phyloP scores from a whole-genome alignment of 192 early-diverging fungal species.

The Entomortierella chlamydospora region DNA sequence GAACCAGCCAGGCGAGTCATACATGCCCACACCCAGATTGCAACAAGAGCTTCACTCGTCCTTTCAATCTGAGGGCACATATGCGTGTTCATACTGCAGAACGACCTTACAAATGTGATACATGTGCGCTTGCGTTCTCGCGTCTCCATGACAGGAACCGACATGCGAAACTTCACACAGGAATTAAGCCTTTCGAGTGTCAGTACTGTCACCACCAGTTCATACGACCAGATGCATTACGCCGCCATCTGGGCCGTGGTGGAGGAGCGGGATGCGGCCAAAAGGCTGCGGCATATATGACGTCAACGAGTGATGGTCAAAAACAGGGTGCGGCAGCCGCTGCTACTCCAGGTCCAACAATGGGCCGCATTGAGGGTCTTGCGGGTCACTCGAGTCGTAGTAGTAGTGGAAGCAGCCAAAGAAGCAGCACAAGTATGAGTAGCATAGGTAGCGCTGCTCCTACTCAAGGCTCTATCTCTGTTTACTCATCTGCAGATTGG shows the following conservation, averaged over 20 bases:
- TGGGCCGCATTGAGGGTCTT: neutral
- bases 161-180: slow-evolving; percentile 81
- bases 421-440: slow-evolving; percentile 35
- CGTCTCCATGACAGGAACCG: slow-evolving; percentile 90
- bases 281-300: slow-evolving; percentile 33
- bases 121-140: slow-evolving; percentile 81
- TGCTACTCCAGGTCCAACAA: neutral
- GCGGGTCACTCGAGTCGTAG: slow-evolving; percentile 30
- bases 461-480: neutral
- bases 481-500: slow-evolving; percentile 17
- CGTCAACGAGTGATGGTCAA: neutral
- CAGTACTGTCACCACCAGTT: slow-evolving; percentile 75
- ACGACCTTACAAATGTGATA: slow-evolving; percentile 71
- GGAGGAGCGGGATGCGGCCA: slow-evolving; percentile 63
- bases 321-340: neutral
- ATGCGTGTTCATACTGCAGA: slow-evolving; percentile 74
- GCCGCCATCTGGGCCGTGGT: slow-evolving; percentile 66
- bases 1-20: slow-evolving; percentile 31
- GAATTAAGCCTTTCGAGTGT: slow-evolving; percentile 78
- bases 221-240: slow-evolving; percentile 80
- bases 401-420: slow-evolving; percentile 42
- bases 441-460: slow-evolving; percentile 22
- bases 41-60: slow-evolving; percentile 69
- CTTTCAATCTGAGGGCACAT: slow-evolving; percentile 79
- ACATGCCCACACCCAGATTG: slow-evolving; percentile 54